Evolutionary conservation across 768 basidiomycete species (phyloP).

Genomic region (Auricularia heimuer): DNA sequence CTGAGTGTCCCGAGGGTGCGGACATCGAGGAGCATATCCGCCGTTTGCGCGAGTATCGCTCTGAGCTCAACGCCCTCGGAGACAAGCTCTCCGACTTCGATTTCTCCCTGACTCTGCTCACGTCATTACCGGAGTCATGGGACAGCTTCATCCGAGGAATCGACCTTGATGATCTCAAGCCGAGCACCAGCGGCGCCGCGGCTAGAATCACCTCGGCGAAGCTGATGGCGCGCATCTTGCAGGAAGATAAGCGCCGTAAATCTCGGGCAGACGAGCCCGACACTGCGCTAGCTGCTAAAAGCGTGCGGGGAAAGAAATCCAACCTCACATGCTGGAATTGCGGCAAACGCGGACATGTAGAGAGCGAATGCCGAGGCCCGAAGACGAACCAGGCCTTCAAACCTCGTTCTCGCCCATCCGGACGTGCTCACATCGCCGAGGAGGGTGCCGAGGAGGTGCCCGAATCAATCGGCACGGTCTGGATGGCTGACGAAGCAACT

Average conservation of each 20-base stretch:
- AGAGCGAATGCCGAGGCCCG: too few species aligned
- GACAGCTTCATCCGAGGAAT: conserved; percentile 20
- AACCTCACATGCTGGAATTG: too few species aligned
- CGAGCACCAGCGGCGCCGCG: neutral
- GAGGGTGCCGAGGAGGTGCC: too few species aligned
- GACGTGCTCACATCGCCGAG: too few species aligned
- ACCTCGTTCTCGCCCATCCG: too few species aligned
- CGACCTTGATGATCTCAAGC: conserved; percentile 9
- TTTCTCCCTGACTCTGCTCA: conserved; percentile 23
- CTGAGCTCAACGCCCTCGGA: conserved; percentile 18
- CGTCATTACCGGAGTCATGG: conserved; percentile 28
- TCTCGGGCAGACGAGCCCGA: too few species aligned
- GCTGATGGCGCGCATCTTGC: conserved; percentile 12
- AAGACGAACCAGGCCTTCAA: too few species aligned
- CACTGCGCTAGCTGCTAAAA: too few species aligned
- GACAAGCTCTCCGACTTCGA: conserved; percentile 20
- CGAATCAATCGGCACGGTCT: too few species aligned
- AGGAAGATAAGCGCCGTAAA: conserved; percentile 2
- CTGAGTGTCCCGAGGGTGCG: conserved; percentile 20
- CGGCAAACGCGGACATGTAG: too few species aligned
- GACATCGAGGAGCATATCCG: conserved; percentile 25
- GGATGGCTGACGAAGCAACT: too few species aligned
- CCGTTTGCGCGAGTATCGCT: conserved; percentile 16
- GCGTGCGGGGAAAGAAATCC: too few species aligned
- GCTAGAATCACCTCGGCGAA: conserved; percentile 1